Evolutionary conservation across 2,329 filamentous ascomycete species (phyloP).

Genomic region (Aspergillus fijiensis): DNA sequence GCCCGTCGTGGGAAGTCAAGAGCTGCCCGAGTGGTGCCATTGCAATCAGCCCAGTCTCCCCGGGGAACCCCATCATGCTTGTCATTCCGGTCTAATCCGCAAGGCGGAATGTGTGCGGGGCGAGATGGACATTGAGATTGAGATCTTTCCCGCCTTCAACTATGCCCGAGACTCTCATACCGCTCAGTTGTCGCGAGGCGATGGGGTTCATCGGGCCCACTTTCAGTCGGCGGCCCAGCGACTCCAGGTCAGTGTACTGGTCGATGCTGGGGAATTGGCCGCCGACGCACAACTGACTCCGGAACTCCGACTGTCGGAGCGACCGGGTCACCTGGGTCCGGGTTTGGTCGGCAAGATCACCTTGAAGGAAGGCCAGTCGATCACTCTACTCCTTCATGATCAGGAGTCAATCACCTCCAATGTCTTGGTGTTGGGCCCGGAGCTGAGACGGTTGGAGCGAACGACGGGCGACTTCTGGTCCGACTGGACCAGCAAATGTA

Average conservation of each 20-base stretch:
- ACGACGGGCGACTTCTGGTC: slow-evolving; percentile 70
- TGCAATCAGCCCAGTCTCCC: slow-evolving; percentile 26
- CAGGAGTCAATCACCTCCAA: slow-evolving; percentile 56
- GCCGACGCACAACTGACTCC: neutral
- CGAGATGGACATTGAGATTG: slow-evolving; percentile 62
- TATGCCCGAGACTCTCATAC: slow-evolving; percentile 65
- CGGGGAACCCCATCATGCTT: slow-evolving; percentile 42
- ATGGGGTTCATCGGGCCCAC: neutral
- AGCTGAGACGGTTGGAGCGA: slow-evolving; percentile 53
- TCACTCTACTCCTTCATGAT: slow-evolving; percentile 68
- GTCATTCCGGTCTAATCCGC: slow-evolving; percentile 56
- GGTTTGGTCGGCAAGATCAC: slow-evolving; percentile 62
- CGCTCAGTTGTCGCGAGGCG: slow-evolving; percentile 42
- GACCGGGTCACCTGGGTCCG: slow-evolving; percentile 56
- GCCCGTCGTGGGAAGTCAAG: slow-evolving; percentile 19
- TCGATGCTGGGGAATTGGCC: neutral
- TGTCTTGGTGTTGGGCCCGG: slow-evolving; percentile 17
- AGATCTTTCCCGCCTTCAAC: slow-evolving; percentile 71
- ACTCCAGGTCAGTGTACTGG: neutral
- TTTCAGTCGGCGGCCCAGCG: neutral
- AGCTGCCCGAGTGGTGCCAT: slow-evolving; percentile 34
- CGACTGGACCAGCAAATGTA: slow-evolving; percentile 69
- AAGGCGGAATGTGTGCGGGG: slow-evolving; percentile 73
- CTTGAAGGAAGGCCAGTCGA: slow-evolving; percentile 64
- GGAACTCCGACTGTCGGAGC: slow-evolving; percentile 31